phyloP scores from a whole-genome alignment of 495 filamentous ascomycete species.

The Evernia prunastri region DNA sequence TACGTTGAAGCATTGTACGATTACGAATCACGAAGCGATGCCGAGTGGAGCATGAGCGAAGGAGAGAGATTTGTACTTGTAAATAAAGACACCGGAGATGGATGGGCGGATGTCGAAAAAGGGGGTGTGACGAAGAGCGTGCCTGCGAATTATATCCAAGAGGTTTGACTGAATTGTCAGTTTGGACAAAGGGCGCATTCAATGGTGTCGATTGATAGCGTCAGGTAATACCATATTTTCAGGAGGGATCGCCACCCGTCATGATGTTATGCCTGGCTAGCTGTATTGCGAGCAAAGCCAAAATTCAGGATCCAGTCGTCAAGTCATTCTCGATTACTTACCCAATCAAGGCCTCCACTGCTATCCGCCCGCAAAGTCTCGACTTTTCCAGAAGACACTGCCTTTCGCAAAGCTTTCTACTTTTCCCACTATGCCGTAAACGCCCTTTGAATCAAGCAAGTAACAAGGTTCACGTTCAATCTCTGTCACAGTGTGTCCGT shows the following conservation, averaged over 20 bases:
- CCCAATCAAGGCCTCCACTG: no score
- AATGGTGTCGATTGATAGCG: background rate
- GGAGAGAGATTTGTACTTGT: conserved; percentile 89
- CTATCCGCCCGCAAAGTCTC: no score
- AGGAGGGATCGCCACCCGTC: background rate
- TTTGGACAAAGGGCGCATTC: background rate
- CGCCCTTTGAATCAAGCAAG: no score
- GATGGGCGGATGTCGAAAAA: conserved; percentile 94
- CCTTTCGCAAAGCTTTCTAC: no score
- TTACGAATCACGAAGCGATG: conserved; percentile 77
- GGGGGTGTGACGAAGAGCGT: conserved; percentile 87
- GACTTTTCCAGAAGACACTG: no score
- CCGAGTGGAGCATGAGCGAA: conserved; percentile 82
- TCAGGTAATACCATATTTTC: background rate
- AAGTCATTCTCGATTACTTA: no score
- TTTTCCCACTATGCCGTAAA: no score
- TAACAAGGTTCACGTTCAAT: no score
- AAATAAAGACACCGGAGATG: conserved; percentile 78
- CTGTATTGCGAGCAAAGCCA: background rate
- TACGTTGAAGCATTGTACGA: conserved; percentile 93
- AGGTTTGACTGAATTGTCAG: conserved; percentile 38
- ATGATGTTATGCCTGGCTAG: background rate
- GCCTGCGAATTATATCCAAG: conserved; percentile 86
- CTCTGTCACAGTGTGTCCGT: no score
- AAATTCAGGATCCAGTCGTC: no score